Evolutionary conservation across 2,329 filamentous ascomycete species (phyloP).

Genomic region (Curvularia sp.): DNA sequence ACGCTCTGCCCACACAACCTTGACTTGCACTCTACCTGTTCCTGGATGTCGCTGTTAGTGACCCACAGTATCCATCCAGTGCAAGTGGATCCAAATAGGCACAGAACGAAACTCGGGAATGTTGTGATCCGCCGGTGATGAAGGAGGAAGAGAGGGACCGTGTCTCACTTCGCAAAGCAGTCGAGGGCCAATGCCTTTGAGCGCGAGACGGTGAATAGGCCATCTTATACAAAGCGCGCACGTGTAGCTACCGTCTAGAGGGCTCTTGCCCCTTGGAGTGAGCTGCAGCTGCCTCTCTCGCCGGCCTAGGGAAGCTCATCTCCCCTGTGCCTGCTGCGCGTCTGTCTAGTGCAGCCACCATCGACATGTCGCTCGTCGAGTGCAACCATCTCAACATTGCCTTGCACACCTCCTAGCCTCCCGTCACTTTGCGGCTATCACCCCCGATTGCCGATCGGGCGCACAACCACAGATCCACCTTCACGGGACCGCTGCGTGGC

Average conservation of each 20-base stretch:
- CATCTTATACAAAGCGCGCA: constrained; percentile 46
- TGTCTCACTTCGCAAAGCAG: background rate
- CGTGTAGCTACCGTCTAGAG: constrained; percentile 24
- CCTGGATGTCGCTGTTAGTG: constrained; percentile 14
- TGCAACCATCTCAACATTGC: constrained; percentile 19
- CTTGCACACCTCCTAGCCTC: constrained; percentile 20
- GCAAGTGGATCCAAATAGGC: constrained; percentile 15
- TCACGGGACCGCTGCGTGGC: constrained; percentile 30
- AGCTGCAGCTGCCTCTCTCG: constrained; percentile 43
- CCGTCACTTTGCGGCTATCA: constrained; percentile 29
- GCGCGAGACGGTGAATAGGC: constrained; percentile 34
- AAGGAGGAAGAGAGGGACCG: constrained; percentile 4
- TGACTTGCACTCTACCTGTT: constrained; percentile 25
- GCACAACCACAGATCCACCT: constrained; percentile 29
- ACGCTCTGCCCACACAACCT: constrained; percentile 33
- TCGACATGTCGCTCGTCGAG: constrained; percentile 11
- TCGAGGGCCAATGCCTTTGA: constrained; percentile 4
- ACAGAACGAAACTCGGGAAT: constrained; percentile 21
- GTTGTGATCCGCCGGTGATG: constrained; percentile 27
- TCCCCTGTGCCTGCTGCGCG: constrained; percentile 28
- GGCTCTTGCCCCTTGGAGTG: constrained; percentile 43
- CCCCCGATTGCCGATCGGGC: constrained; percentile 43
- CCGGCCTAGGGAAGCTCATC: constrained; percentile 37
- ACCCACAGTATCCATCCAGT: constrained; percentile 17
- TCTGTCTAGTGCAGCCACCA: constrained; percentile 20